Base-by-base conservation (phyloP, 1,139 yeast genomes). In the Diutina sp. region DNA sequence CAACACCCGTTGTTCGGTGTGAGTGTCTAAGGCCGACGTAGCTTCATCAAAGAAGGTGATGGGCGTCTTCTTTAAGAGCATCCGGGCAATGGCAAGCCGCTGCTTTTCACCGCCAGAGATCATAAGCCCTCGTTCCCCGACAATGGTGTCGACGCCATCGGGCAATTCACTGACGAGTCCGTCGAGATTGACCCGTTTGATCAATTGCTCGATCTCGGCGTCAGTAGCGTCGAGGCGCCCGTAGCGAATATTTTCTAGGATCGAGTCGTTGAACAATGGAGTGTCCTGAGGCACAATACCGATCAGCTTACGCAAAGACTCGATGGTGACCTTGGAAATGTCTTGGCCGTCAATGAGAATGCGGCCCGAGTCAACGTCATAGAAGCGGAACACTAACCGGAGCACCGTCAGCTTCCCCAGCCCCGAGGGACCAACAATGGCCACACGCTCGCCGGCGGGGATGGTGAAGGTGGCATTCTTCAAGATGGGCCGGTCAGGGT, bases 241-340 rank as follows among this genome's bases (percentile, higher is more conserved):
- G 69, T 90, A 93, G 57, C 95, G 76, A 54, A 93, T 84, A 66
- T 93, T 93, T 66, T 91, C 96, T 66, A 84, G 70, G 55, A 93
- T 89, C 0, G 96, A 81, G 60, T 91, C 97, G 67, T 93, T 95
- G 72, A 93, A 93, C 57, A 93, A 73, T 4, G 99, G 99, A 0
- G 98, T 91, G 62, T 93, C 99, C 69, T 93, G 99, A 1, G 99
- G 99, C 1, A 93, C 99, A 32, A 93, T 95, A 41, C 98, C 99
- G 60, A 93, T 82, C 7, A 82, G 73, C 57, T 69, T 72, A 61
- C 99, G 77, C 57, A 95, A 74, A 7, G 93, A 83, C 56, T 88
- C 93, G 56, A 95, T 68, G 48, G 85, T 85, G 51, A 91, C 84
- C 57, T 84, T 80, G 55, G 84, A 76, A 56, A 95, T 83, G 69